These are phyloP conservation scores for Verticillium alfalfae DNA, from an alignment of 2,329 filamentous ascomycete genomes.

Conservation along the genomic window DNA sequence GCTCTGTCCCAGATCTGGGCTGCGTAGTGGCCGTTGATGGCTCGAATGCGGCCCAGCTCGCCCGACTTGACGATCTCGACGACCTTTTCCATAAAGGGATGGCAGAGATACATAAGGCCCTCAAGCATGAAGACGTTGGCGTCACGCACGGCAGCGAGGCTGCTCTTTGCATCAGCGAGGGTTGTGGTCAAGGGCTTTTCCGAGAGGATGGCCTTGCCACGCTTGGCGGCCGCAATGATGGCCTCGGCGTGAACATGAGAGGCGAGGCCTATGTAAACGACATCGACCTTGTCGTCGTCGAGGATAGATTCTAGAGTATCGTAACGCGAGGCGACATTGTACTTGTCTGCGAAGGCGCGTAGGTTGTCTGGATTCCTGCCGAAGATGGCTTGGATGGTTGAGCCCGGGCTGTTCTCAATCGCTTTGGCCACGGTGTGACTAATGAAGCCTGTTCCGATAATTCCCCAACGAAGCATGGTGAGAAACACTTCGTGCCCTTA, in stretches of 20 bases:
- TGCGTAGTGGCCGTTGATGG: conserved; percentile 18
- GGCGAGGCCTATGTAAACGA: conserved; percentile 19
- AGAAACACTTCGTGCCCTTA: too few species aligned
- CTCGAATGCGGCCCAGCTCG: conserved; percentile 13
- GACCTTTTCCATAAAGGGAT: conserved; percentile 16
- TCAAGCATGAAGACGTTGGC: conserved; percentile 19
- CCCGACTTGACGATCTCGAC: conserved; percentile 15
- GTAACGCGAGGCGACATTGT: conserved; percentile 14
- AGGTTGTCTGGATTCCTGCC: conserved; percentile 17
- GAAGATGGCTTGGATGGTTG: conserved; percentile 18
- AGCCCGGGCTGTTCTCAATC: conserved; percentile 5
- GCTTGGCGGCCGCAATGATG: conserved; percentile 14
- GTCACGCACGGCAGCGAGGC: conserved; percentile 14
- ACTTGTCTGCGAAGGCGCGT: conserved; percentile 16
- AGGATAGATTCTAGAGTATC: conserved; percentile 14
- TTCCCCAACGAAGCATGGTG: conserved; percentile 18
- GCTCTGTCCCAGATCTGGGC: conserved; percentile 19
- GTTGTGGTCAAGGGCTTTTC: conserved; percentile 20
- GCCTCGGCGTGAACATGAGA: conserved; percentile 19
- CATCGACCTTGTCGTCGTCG: conserved; percentile 16
- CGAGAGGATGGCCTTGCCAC: conserved; percentile 18
- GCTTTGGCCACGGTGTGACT: conserved; percentile 16
- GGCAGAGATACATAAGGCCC: conserved; percentile 20
- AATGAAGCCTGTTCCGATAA: conserved; percentile 22
- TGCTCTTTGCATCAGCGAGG: conserved; percentile 15